Evolutionary conservation across 2,329 filamentous ascomycete genomes (phyloP).

Genomic region (Monosporascus sp.): DNA sequence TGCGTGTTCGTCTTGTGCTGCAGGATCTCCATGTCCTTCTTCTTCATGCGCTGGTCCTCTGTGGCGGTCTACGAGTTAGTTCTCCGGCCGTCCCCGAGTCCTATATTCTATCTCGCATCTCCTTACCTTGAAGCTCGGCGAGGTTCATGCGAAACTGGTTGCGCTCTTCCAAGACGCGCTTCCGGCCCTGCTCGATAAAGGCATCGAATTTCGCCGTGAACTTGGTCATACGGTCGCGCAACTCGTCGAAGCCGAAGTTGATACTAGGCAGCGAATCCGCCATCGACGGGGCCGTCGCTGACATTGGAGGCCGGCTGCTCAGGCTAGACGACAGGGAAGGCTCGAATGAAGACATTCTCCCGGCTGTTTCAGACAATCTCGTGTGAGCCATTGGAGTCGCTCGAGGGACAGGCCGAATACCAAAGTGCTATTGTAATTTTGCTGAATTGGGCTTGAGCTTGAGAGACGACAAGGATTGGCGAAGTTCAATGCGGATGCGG

Average conservation of each 20-base stretch:
- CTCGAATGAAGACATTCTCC: conserved; percentile 58
- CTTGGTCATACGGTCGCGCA: conserved; percentile 90
- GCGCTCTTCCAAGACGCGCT: conserved; percentile 84
- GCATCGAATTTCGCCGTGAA: conserved; percentile 88
- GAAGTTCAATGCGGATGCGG: background rate
- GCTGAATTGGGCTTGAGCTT: background rate
- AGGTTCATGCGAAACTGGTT: conserved; percentile 91
- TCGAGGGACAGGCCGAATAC: background rate
- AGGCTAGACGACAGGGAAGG: conserved; percentile 62
- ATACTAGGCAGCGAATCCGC: conserved; percentile 78
- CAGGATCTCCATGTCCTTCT: conserved; percentile 79
- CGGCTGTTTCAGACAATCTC: background rate
- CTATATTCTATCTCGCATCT: background rate
- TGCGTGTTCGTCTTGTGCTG: conserved; percentile 65
- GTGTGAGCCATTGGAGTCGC: background rate
- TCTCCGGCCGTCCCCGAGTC: too few species aligned
- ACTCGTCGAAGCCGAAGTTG: conserved; percentile 92
- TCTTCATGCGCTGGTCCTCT: conserved; percentile 92
- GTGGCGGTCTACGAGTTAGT: conserved; percentile 3
- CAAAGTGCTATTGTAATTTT: background rate
- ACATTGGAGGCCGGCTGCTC: conserved; percentile 50
- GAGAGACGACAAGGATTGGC: too few species aligned
- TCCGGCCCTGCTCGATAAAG: conserved; percentile 88
- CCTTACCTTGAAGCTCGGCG: conserved; percentile 79
- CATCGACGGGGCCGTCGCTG: conserved; percentile 58